phyloP scores from a whole-genome alignment of 2,329 filamentous ascomycete genomes.

The Fusarium sambucinum region DNA sequence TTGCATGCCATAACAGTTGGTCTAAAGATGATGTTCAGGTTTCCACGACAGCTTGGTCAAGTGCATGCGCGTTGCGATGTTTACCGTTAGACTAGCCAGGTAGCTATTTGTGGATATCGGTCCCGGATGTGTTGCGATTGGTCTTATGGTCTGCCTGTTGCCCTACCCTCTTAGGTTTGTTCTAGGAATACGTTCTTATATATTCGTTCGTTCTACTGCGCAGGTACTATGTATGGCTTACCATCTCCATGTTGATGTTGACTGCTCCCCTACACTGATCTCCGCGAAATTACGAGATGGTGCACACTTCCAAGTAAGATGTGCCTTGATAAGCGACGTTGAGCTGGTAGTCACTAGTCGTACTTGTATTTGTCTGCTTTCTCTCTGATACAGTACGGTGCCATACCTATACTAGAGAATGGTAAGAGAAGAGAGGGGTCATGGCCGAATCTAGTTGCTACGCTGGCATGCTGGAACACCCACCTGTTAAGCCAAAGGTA shows the following conservation, averaged over 20 bases:
- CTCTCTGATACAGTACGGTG: background rate
- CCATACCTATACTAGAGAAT: background rate
- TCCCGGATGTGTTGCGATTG: background rate
- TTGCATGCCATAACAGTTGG: background rate
- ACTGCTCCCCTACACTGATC: background rate
- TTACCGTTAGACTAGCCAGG: background rate
- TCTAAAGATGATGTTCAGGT: conserved; percentile 3
- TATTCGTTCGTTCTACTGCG: background rate
- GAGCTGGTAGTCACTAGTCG: background rate
- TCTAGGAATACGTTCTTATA: background rate
- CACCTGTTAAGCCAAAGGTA: conserved; percentile 18
- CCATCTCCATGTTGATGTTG: background rate
- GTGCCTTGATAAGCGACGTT: background rate
- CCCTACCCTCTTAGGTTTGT: background rate
- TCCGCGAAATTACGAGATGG: background rate
- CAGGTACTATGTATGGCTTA: conserved; percentile 8
- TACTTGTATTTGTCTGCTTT: background rate
- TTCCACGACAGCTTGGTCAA: conserved; percentile 6
- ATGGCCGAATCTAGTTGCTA: conserved; percentile 12
- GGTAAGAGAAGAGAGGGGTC: background rate
- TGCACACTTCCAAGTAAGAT: background rate
- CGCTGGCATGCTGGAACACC: background rate
- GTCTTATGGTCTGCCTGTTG: background rate
- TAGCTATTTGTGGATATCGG: conserved; percentile 7
- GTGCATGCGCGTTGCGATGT: conserved; percentile 4